These are phyloP conservation scores for Moricandia arvensis DNA, from an alignment of 345 rosid genomes.

Conservation along the genomic window DNA sequence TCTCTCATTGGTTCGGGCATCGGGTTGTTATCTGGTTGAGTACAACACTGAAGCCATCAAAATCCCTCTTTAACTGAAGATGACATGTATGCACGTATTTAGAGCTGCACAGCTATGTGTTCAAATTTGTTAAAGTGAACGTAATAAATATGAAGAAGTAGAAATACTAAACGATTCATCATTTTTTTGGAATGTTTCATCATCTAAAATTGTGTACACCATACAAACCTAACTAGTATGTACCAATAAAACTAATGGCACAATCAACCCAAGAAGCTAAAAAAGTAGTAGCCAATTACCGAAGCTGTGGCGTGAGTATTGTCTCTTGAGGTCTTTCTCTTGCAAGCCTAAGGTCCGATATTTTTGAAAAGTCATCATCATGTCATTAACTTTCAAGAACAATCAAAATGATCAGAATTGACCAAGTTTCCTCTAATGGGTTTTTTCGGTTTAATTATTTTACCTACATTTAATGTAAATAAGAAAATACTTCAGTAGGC, in stretches of 20 bases:
- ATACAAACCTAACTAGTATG: not conserved
- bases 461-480: no score
- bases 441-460: no score
- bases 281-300: constrained; percentile 44
- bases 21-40: constrained; percentile 69
- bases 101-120: constrained; percentile 64
- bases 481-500: no score
- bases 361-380: not conserved
- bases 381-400: no score
- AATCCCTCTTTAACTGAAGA: constrained; percentile 71
- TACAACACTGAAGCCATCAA: constrained; percentile 86
- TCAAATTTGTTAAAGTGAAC: constrained; percentile 7
- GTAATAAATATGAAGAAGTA: not conserved
- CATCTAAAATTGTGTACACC: not conserved
- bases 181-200: not conserved
- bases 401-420: no score
- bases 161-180: not conserved
- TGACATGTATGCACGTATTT: constrained; percentile 79
- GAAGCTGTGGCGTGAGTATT: constrained; percentile 82
- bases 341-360: constrained; percentile 88
- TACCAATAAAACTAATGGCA: not conserved
- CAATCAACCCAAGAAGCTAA: not conserved
- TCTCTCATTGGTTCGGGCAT: constrained; percentile 63
- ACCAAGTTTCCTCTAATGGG: no score
- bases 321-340: constrained; percentile 81